Base-by-base conservation (phyloP, 75 land plant species). In the Cunninghamia lanceolata region DNA sequence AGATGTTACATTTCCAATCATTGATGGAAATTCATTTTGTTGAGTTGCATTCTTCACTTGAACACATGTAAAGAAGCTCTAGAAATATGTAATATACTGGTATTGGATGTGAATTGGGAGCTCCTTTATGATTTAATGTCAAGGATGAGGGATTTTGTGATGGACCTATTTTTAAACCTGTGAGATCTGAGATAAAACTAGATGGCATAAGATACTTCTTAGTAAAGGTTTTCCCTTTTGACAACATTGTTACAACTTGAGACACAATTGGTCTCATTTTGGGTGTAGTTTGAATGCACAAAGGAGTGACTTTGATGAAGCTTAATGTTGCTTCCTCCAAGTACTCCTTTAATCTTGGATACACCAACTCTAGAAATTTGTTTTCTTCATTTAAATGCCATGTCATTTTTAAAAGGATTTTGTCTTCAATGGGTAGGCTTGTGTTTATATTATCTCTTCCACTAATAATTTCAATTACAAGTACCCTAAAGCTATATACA, bases 241-340 rank as follows among this genome's bases (percentile, higher is more conserved):
- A 82, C 47, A 94, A 91, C 96, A 94, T 94, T n/a, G 85, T 85
- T 16, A 94, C 66, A n/a, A 93, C 96, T 81, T 89, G 89, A 53
- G 87, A 79, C 96, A 95, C 92, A 32, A 71, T 19, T 0, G 96
- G 96, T 46, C 96, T 59, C 40, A 88, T 38, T 54, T 32, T 87
- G 43, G 95, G 90, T 66, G 88, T 43, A 10, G 92, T 86, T 88
- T 93, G 96, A 15, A 93, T 92, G 82, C 96, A 95, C 85, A 95
- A 89, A 40, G 5, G 88, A 11, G 95, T 95, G 4, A 93, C 88
- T 84, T 92, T 89, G 63, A 91, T 90, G 85, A 83, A 91, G 82
- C 92, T 88, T 19, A 89, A 53, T 16, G 89, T 90, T 86, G 87
- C 93, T 84, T 91, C 89, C 85, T 90, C 86, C 7, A 90, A 87